Base-by-base conservation (phyloP, 306 rosid species). In the Casuarina cunninghamiana region DNA sequence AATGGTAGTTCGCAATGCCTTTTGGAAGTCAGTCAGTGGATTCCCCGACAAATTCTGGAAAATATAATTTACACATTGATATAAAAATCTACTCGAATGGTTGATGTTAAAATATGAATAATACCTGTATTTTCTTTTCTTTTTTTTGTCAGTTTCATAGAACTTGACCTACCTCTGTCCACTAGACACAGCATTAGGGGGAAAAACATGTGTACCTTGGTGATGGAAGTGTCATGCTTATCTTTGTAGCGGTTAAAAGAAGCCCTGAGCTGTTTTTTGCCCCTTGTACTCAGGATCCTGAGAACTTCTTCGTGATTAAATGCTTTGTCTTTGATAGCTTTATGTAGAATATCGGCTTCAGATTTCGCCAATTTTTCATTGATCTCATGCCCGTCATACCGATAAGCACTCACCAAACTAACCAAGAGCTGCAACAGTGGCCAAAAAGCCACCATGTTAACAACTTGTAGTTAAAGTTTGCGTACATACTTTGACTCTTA, bases 241-340 rank as follows among this genome's bases (percentile, higher is more conserved):
- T 92, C 97, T 84, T 81, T 86, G 84, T 90, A 93, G 32, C 74
- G 82, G 75, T 91, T 93, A 86, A 93, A 91, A 73, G 91, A 88
- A 0, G 92, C 94, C 50, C 88, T 79, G 84, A 92, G 91, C 78
- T 92, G 97, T 0, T 82, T 79, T 82, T 82, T 91, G 88, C 97
- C 88, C 80, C 95, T 89, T 35, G 97, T 91, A 50, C 83, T 89
- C 44, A 91, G 75, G 79, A 90, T 83, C 85, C 95, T 87, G 12
- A 90, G 79, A 38, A 89, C 83, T 81, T 93, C 98, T 62, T 90
- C 98, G 72, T 74, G 72, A 51, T 82, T 78, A 43, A 85, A 83
- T 39, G 77, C 80, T 78, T 87, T 91, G 79, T 85, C 89, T 71
- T 93, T 91, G 85, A 91, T 86, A 63, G 91, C 88, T n/a, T 86